Conservation (phyloP, 352 stramenopile genomes). For the Phytophthora lateralis region DNA sequence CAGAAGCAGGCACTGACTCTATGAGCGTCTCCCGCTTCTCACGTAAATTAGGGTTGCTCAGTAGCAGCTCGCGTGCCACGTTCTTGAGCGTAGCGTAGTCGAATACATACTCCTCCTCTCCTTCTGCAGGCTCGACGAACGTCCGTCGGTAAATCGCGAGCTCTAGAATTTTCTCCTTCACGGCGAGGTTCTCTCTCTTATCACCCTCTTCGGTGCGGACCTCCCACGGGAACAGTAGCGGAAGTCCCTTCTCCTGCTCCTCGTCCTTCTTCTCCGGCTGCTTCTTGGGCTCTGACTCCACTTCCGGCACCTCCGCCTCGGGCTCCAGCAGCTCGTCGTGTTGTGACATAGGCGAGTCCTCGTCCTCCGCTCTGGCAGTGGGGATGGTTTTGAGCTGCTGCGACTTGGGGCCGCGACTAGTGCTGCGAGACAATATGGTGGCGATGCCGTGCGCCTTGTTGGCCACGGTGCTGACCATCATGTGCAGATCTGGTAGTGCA, state of each 20-base stretch:
- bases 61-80: slow-evolving; percentile 52
- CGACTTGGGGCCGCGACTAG: slow-evolving; percentile 19
- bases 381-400: slow-evolving; percentile 31
- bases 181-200: slow-evolving; percentile 38
- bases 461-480: slow-evolving; percentile 38
- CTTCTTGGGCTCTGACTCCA: slow-evolving; percentile 12
- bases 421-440: slow-evolving; percentile 31
- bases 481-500: slow-evolving; percentile 35
- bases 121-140: slow-evolving; percentile 58
- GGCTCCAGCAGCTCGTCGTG: slow-evolving; percentile 24
- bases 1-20: slow-evolving; percentile 33
- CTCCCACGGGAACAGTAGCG: slow-evolving; percentile 58
- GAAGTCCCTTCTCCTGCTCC: slow-evolving; percentile 19
- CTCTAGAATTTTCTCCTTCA: slow-evolving; percentile 62
- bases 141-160: slow-evolving; percentile 69
- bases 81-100: slow-evolving; percentile 54
- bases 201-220: slow-evolving; percentile 38
- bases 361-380: slow-evolving; percentile 32
- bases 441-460: slow-evolving; percentile 37
- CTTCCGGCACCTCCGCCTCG: slow-evolving; percentile 28
- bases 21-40: slow-evolving; percentile 63
- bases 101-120: slow-evolving; percentile 74
- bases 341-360: slow-evolving; percentile 35
- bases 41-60: slow-evolving; percentile 63
- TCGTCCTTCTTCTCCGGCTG: slow-evolving; percentile 5